Percentiles rank a stretch among this genome's conserved stretches.
Evolutionary conservation across 805 yeast genomes (phyloP).

Genomic region (Candida lessepsii): DNA sequence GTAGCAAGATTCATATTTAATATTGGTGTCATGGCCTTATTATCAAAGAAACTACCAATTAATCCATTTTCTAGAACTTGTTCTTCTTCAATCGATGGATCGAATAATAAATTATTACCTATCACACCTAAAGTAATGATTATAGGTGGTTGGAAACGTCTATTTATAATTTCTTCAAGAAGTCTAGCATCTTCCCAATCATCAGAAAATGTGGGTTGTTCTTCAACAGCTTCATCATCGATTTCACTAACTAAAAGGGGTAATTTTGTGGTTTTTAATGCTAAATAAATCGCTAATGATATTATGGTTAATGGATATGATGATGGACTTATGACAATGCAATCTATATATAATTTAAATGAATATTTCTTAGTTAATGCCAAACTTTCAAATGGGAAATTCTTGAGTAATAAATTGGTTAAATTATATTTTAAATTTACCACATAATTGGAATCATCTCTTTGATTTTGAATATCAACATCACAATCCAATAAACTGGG

Average conservation of each 20-base stretch:
- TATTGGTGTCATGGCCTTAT: slow-evolving; percentile 70
- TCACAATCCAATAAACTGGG: slow-evolving; percentile 66
- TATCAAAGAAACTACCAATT: slow-evolving; percentile 66
- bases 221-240: slow-evolving; percentile 74
- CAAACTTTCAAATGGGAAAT: slow-evolving; percentile 53
- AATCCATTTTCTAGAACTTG: slow-evolving; percentile 85
- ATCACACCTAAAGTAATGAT: slow-evolving; percentile 74
- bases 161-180: slow-evolving; percentile 30
- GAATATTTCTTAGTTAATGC: slow-evolving; percentile 71
- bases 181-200: slow-evolving; percentile 67
- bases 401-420: slow-evolving; percentile 49
- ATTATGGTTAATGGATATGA: slow-evolving; percentile 80
- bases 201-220: slow-evolving; percentile 87
- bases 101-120: slow-evolving; percentile 67
- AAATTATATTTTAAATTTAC: slow-evolving; percentile 62
- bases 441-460: slow-evolving; percentile 76
- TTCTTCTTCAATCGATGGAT: slow-evolving; percentile 88
- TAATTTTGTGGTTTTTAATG: slow-evolving; percentile 71
- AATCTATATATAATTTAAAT: slow-evolving; percentile 76
- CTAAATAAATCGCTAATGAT: slow-evolving; percentile 78
- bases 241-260: slow-evolving; percentile 72
- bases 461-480: slow-evolving; percentile 73
- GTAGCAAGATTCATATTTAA: slow-evolving; percentile 63
- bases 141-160: slow-evolving; percentile 64
- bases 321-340: slow-evolving; percentile 70